These are phyloP conservation scores for Eutreptiella sp. DNA, from an alignment of 208 protist genomes.

Conservation along the genomic window DNA sequence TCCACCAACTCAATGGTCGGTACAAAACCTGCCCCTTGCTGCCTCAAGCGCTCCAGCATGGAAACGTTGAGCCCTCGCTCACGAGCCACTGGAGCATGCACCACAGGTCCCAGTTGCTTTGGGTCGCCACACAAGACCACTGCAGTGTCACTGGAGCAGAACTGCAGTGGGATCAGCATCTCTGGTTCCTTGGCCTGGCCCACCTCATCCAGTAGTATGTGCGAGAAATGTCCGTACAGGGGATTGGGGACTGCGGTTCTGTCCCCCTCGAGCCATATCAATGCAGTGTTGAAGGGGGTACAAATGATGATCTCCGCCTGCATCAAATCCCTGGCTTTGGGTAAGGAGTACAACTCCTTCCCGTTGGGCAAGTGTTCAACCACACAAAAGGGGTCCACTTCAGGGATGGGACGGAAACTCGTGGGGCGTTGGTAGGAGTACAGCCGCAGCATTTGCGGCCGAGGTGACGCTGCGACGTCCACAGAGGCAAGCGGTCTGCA, in stretches of 20 bases:
- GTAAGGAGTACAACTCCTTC: constrained; percentile 4
- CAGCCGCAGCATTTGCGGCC: background rate
- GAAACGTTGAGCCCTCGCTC: background rate
- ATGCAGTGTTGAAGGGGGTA: no score
- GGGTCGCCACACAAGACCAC: constrained; percentile 33
- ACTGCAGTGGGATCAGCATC: constrained; percentile 2
- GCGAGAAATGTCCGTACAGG: background rate
- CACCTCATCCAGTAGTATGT: constrained; percentile 35
- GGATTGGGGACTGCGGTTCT: background rate
- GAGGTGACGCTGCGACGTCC: background rate
- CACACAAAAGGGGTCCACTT: constrained; percentile 2
- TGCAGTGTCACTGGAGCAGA: background rate
- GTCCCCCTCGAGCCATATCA: constrained; percentile 6
- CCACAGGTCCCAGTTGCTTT: constrained; percentile 28
- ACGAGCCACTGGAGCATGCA: background rate
- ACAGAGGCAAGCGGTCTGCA: background rate
- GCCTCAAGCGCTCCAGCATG: constrained; percentile 20
- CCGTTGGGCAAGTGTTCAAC: no score
- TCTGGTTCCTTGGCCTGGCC: constrained; percentile 35
- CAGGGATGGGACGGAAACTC: background rate
- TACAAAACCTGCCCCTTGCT: no score
- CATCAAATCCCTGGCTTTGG: background rate
- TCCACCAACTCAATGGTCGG: background rate
- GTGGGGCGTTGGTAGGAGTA: background rate
- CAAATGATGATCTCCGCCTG: background rate